A percentile compares a stretch with the other conserved stretches of the same genome.
These are phyloP conservation scores for Cucumis melo DNA, from an alignment of 306 rosid species.

Conservation along the genomic window DNA sequence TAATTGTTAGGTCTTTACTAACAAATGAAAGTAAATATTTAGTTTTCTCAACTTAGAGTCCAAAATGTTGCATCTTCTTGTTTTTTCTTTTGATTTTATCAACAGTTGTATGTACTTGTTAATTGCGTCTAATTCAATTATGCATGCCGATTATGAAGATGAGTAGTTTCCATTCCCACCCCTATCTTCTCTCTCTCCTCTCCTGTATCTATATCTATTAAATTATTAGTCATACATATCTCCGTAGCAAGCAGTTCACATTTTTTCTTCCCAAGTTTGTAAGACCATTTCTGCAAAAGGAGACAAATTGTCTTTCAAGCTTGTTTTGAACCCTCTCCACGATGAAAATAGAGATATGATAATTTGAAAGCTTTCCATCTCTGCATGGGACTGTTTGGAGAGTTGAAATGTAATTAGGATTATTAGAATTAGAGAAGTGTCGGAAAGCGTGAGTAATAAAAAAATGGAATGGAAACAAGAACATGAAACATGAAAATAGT, in stretches of 20 bases:
- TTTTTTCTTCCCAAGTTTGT: background rate
- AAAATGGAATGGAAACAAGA: too few species aligned
- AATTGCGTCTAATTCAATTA: background rate
- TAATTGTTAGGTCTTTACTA: background rate
- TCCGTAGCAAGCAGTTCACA: background rate
- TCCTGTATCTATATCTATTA: background rate
- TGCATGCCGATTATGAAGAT: background rate
- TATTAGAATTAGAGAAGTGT: too few species aligned
- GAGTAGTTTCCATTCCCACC: background rate
- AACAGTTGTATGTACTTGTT: background rate
- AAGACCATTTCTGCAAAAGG: background rate
- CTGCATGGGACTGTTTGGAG: too few species aligned
- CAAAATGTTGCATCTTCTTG: background rate
- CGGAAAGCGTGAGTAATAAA: too few species aligned
- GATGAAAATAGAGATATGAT: background rate
- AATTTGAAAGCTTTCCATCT: background rate
- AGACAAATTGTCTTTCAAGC: background rate
- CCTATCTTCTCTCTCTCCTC: background rate
- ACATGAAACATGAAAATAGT: too few species aligned
- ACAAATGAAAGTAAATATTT: background rate
- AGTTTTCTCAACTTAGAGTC: background rate
- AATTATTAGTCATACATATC: background rate
- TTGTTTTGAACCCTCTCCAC: background rate
- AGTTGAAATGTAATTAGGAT: too few species aligned
- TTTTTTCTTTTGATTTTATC: too few species aligned